These are phyloP conservation scores for Triangularia setosa DNA, from an alignment of 2,329 filamentous ascomycete genomes.

Conservation along the genomic window DNA sequence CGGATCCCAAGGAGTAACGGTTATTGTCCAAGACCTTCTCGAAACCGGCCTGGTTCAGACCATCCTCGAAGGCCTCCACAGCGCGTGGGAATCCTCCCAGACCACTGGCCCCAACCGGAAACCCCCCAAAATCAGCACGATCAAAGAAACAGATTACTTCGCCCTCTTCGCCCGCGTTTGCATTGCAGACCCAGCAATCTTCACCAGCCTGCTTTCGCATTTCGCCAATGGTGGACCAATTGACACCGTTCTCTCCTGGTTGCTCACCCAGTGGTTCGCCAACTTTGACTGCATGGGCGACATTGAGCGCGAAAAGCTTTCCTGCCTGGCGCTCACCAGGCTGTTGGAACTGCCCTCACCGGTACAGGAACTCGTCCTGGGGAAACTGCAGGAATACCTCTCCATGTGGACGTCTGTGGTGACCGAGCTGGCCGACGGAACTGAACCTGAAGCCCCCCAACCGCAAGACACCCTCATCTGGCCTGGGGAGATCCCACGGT, in stretches of 20 bases:
- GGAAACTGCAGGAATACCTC: constrained; percentile 67
- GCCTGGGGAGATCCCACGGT: constrained; percentile 31
- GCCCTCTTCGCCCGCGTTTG: constrained; percentile 75
- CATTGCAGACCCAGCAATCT: constrained; percentile 65
- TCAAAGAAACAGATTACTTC: constrained; percentile 82
- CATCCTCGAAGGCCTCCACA: constrained; percentile 62
- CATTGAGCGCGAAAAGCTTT: constrained; percentile 64
- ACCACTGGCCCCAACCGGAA: constrained; percentile 76
- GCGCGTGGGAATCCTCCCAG: constrained; percentile 70
- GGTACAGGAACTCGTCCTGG: constrained; percentile 55
- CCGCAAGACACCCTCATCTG: constrained; percentile 40
- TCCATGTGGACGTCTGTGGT: constrained; percentile 71
- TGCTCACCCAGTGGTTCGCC: constrained; percentile 62
- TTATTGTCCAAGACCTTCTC: constrained; percentile 64
- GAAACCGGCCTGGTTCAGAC: constrained; percentile 59
- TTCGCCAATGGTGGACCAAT: constrained; percentile 37
- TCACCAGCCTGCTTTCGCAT: constrained; percentile 55
- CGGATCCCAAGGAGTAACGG: constrained; percentile 54
- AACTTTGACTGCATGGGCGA: constrained; percentile 66
- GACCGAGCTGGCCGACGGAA: constrained; percentile 58
- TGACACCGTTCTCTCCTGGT: constrained; percentile 56
- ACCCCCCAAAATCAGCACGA: constrained; percentile 64
- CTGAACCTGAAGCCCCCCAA: constrained; percentile 26
- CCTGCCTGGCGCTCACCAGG: constrained; percentile 67
- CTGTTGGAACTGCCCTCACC: constrained; percentile 61